These are phyloP conservation scores for Xylaria sp. DNA, from an alignment of 2,329 filamentous ascomycete genomes.

Conservation along the genomic window DNA sequence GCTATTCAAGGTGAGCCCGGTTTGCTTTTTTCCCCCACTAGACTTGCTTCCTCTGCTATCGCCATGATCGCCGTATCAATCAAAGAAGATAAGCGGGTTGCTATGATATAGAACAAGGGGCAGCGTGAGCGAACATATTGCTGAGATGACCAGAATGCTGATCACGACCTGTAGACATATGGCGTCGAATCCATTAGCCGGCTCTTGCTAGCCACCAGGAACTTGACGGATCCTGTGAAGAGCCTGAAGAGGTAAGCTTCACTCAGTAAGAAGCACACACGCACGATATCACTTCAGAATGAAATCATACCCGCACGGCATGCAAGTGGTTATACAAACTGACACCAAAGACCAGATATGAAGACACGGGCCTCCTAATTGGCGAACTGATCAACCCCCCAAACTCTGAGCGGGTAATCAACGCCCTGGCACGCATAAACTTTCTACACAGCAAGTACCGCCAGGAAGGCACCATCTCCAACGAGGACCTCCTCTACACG, in stretches of 20 bases:
- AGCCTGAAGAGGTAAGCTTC: slow-evolving; percentile 47
- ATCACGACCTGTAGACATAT: slow-evolving; percentile 44
- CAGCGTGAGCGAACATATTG: not conserved
- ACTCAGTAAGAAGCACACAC: not conserved
- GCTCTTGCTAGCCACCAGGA: slow-evolving; percentile 47
- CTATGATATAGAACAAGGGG: not conserved
- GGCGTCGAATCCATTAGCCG: slow-evolving; percentile 48
- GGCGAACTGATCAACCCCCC: slow-evolving; percentile 51
- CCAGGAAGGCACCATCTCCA: slow-evolving; percentile 50
- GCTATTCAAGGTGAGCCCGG: slow-evolving; percentile 47
- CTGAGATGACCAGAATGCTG: not conserved
- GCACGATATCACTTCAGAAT: not conserved
- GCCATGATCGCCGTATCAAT: not conserved
- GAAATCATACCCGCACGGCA: not conserved
- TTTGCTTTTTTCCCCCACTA: not conserved
- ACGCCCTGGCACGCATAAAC: slow-evolving; percentile 53
- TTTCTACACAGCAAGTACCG: slow-evolving; percentile 52
- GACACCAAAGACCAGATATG: slow-evolving; percentile 42
- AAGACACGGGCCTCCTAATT: slow-evolving; percentile 49
- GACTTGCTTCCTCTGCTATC: not conserved
- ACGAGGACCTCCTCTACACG: slow-evolving; percentile 54
- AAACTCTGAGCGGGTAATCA: slow-evolving; percentile 50
- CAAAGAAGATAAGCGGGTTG: not conserved
- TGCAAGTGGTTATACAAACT: not conserved
- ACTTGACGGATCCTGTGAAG: slow-evolving; percentile 48